These are phyloP conservation scores for Heliamphora pulchella DNA, from an alignment of 179 eudicot species.

Conservation along the genomic window DNA sequence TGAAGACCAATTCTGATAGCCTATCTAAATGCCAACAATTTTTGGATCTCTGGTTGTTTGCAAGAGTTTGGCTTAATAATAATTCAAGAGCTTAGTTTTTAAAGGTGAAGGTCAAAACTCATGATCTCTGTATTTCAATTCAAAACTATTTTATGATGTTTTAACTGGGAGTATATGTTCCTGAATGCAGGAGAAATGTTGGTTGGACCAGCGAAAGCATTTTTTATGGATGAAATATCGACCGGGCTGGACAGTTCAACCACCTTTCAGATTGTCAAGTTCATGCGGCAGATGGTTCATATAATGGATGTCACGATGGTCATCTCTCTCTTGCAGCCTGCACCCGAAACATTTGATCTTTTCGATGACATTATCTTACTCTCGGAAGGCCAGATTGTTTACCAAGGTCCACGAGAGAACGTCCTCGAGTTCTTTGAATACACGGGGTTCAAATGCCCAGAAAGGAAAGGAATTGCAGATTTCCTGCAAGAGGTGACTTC, in stretches of 20 bases:
- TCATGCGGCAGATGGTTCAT: conserved; percentile 71
- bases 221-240: conserved; percentile 80
- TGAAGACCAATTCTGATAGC: not conserved
- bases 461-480: conserved; percentile 79
- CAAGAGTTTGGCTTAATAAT: too few species aligned
- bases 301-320: conserved; percentile 75
- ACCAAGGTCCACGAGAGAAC: conserved; percentile 76
- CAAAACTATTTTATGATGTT: not conserved
- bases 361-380: conserved; percentile 76
- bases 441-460: conserved; percentile 76
- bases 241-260: conserved; percentile 89
- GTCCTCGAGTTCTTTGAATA: conserved; percentile 61
- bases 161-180: not conserved
- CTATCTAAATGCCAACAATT: too few species aligned
- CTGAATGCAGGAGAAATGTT: conserved; percentile 67
- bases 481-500: conserved; percentile 93
- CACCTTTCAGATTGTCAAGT: conserved; percentile 65
- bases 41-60: too few species aligned
- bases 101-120: too few species aligned
- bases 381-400: conserved; percentile 73
- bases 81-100: too few species aligned
- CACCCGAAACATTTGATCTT: conserved; percentile 74
- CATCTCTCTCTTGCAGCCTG: conserved; percentile 81
- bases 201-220: conserved; percentile 72
- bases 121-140: not conserved